Conservation (phyloP, 257 asterid species). For the Mitragyna speciosa region DNA sequence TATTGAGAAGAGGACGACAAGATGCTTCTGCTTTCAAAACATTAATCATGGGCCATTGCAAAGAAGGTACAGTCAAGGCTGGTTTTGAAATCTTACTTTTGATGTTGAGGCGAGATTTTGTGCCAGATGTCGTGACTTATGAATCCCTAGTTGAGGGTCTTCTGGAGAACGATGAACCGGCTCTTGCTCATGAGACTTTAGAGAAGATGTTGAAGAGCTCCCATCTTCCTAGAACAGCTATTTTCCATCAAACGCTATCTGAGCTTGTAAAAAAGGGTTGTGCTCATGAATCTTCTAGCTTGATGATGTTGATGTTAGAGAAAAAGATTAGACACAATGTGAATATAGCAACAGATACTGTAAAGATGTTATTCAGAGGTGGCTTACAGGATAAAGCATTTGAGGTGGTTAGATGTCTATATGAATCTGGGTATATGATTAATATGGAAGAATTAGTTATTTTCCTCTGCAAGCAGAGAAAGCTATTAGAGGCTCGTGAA, state of each 20-base stretch:
- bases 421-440: constrained; percentile 52
- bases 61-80: constrained; percentile 51
- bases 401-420: constrained; percentile 45
- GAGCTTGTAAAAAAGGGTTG: constrained; percentile 52
- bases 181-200: constrained; percentile 60
- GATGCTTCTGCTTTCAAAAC: constrained; percentile 71
- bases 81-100: constrained; percentile 59
- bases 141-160: constrained; percentile 61
- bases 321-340: constrained; percentile 59
- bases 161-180: constrained; percentile 41
- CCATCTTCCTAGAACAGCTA: constrained; percentile 55
- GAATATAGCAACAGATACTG: constrained; percentile 60
- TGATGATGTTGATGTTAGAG: constrained; percentile 62
- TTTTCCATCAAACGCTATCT: constrained; percentile 56
- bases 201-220: constrained; percentile 66
- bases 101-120: constrained; percentile 72
- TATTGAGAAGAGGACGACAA: constrained; percentile 67
- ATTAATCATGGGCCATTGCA: constrained; percentile 69
- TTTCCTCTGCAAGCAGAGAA: constrained; percentile 52
- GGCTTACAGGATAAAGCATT: constrained; percentile 48
- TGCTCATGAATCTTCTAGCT: constrained; percentile 53
- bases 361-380: constrained; percentile 39
- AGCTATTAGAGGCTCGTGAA: constrained; percentile 50
- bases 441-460: constrained; percentile 47
- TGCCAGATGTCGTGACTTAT: constrained; percentile 49